A percentile compares a stretch with the other conserved stretches of the same genome.
These are phyloP conservation scores for Zarea fungicola DNA, from an alignment of 2,329 filamentous ascomycete species.

Conservation along the genomic window DNA sequence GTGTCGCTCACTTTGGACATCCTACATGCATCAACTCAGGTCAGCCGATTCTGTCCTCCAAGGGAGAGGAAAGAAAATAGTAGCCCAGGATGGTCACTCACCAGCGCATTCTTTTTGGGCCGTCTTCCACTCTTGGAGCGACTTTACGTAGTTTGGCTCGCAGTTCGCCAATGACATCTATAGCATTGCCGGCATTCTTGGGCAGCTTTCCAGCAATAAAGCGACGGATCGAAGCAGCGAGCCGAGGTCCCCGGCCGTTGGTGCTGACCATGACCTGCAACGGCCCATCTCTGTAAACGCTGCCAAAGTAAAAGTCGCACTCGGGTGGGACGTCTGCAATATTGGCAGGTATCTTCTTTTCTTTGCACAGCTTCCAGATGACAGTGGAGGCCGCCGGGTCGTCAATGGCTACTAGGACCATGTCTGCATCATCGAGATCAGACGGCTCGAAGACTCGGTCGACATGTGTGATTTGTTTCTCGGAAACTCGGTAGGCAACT, in stretches of 20 bases:
- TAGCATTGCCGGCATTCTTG: slow-evolving; percentile 74
- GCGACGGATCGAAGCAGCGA: slow-evolving; percentile 80
- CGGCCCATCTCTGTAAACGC: slow-evolving; percentile 88
- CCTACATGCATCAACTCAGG: slow-evolving; percentile 40
- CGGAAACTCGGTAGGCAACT: slow-evolving; percentile 73
- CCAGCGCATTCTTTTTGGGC: slow-evolving; percentile 88
- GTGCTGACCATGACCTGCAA: slow-evolving; percentile 98
- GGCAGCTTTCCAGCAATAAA: slow-evolving; percentile 76
- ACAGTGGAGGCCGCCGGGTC: slow-evolving; percentile 84
- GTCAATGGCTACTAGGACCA: slow-evolving; percentile 92
- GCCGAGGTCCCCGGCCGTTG: slow-evolving; percentile 88
- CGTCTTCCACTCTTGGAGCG: slow-evolving; percentile 67
- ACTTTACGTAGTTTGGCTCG: slow-evolving; percentile 72
- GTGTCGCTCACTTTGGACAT: slow-evolving; percentile 89
- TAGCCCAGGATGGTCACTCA: slow-evolving; percentile 37
- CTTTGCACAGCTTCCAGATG: slow-evolving; percentile 92
- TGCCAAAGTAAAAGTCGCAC: slow-evolving; percentile 98
- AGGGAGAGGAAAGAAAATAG: not conserved
- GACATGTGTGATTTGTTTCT: slow-evolving; percentile 71
- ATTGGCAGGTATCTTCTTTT: slow-evolving; percentile 78
- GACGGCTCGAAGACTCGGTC: slow-evolving; percentile 78
- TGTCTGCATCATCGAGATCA: slow-evolving; percentile 77
- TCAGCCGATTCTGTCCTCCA: slow-evolving; percentile 6
- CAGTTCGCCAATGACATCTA: slow-evolving; percentile 76
- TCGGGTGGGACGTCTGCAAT: slow-evolving; percentile 95